phyloP scores from a whole-genome alignment of 2,329 filamentous ascomycete species.

The Talaromyces piceae region DNA sequence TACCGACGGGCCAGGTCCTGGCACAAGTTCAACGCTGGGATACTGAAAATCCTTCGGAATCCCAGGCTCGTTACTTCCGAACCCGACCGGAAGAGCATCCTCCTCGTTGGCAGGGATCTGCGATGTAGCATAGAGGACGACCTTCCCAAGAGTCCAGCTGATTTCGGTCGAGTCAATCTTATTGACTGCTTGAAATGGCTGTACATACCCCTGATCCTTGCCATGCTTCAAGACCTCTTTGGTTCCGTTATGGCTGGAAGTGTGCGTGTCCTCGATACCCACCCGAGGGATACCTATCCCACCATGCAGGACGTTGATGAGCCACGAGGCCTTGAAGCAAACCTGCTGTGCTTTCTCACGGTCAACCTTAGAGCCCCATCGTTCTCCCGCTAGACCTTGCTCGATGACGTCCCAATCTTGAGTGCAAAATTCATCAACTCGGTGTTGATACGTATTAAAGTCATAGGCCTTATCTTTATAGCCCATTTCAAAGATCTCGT shows the following conservation, averaged over 20 bases:
- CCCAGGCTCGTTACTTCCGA: slow-evolving; percentile 71
- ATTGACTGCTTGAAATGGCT: slow-evolving; percentile 87
- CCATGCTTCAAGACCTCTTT: slow-evolving; percentile 61
- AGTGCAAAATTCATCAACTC: slow-evolving; percentile 77
- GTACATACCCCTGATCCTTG: slow-evolving; percentile 67
- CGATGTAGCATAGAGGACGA: slow-evolving; percentile 87
- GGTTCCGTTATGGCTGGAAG: slow-evolving; percentile 59
- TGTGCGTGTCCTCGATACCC: slow-evolving; percentile 59
- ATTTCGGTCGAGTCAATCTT: slow-evolving; percentile 88
- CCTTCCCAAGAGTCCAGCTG: slow-evolving; percentile 95
- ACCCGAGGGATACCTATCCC: slow-evolving; percentile 88
- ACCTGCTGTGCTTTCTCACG: slow-evolving; percentile 71
- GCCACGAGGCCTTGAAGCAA: slow-evolving; percentile 97
- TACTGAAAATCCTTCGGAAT: slow-evolving; percentile 75
- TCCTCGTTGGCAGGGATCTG: slow-evolving; percentile 63
- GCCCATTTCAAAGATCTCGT: slow-evolving; percentile 77
- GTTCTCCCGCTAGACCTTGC: slow-evolving; percentile 54
- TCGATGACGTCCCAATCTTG: slow-evolving; percentile 74
- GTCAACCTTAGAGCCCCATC: slow-evolving; percentile 69
- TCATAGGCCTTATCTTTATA: slow-evolving; percentile 78
- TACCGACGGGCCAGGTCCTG: slow-evolving; percentile 23
- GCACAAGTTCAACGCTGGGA: slow-evolving; percentile 43
- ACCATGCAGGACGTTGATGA: slow-evolving; percentile 93
- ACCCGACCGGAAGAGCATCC: slow-evolving; percentile 70
- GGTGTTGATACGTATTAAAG: slow-evolving; percentile 77